Percentiles rank a stretch among this genome's conserved stretches.
Evolutionary conservation across 2,329 filamentous ascomycete genomes (phyloP).

Genomic region (Fusarium luffae): DNA sequence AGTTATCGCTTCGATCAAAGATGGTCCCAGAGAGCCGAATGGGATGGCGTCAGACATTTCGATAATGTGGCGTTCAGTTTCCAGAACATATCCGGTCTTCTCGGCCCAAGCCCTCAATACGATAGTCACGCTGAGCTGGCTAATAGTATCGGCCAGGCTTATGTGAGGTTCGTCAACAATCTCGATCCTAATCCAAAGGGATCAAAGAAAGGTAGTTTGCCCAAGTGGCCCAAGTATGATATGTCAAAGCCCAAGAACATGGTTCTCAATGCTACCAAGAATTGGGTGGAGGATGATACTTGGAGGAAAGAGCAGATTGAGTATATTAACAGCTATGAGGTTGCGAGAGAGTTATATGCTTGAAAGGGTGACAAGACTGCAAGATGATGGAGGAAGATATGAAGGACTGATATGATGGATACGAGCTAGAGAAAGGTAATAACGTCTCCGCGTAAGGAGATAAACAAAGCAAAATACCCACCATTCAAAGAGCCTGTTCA

Average conservation of each 20-base stretch:
- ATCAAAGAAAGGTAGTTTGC: conserved; percentile 43
- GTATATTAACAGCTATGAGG: conserved; percentile 41
- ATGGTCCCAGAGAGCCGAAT: conserved; percentile 54
- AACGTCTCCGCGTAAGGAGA: not conserved
- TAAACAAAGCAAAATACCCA: not conserved
- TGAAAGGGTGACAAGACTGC: not conserved
- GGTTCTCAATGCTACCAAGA: conserved; percentile 57
- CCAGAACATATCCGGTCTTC: conserved; percentile 60
- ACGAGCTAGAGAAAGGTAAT: not conserved
- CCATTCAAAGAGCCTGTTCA: not conserved
- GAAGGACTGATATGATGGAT: not conserved
- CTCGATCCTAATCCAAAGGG: conserved; percentile 54
- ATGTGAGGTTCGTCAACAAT: conserved; percentile 57
- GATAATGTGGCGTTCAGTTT: conserved; percentile 63
- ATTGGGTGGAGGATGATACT: conserved; percentile 59
- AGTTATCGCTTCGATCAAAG: conserved; percentile 63
- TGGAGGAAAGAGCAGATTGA: conserved; percentile 60
- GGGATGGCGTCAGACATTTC: conserved; percentile 59
- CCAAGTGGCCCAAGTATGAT: conserved; percentile 57
- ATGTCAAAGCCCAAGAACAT: conserved; percentile 55
- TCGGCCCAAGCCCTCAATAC: conserved; percentile 58
- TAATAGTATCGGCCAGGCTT: conserved; percentile 54
- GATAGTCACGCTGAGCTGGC: conserved; percentile 52
- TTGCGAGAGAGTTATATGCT: conserved; percentile 42
- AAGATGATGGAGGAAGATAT: not conserved